Conservation (phyloP, 2,329 filamentous ascomycete species). For the Penicillium brevicompactum region DNA sequence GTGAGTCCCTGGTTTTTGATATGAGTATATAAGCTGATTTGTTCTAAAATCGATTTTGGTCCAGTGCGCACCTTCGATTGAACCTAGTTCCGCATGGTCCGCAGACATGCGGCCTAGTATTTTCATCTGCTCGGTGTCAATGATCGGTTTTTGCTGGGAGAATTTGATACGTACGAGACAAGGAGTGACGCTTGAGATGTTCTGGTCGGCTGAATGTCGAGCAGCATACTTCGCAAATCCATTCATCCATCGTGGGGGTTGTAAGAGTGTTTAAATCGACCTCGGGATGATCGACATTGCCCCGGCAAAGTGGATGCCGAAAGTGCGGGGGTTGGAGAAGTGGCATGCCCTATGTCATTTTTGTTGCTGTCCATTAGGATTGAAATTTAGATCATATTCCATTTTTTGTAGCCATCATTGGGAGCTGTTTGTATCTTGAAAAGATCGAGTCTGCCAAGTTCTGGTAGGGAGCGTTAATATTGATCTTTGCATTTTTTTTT, state of each 20-base stretch:
- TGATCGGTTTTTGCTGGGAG: background rate
- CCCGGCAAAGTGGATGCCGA: background rate
- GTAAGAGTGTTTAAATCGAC: background rate
- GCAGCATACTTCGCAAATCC: slow-evolving; percentile 13
- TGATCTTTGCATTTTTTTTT: too few relatives aligned
- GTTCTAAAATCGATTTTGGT: background rate
- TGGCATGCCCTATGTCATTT: too few relatives aligned
- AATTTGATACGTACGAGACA: slow-evolving; percentile 18
- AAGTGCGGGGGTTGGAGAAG: background rate
- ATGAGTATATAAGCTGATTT: background rate
- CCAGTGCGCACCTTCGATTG: slow-evolving; percentile 17
- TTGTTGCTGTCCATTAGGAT: too few relatives aligned
- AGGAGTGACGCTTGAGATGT: slow-evolving; percentile 23
- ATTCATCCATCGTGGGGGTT: background rate
- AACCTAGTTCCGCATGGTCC: slow-evolving; percentile 17
- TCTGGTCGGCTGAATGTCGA: slow-evolving; percentile 24
- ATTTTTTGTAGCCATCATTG: background rate
- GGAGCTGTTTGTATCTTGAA: too few relatives aligned
- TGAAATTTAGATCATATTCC: too few relatives aligned
- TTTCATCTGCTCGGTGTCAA: slow-evolving; percentile 15
- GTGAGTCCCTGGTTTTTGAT: slow-evolving; percentile 17
- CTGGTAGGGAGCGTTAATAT: too few relatives aligned
- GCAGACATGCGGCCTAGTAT: slow-evolving; percentile 19
- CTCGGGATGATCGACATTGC: background rate
- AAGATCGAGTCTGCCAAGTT: too few relatives aligned